A percentile compares a stretch with the other conserved stretches of the same genome.
Conservation (phyloP, 2,329 filamentous ascomycete genomes). For the Epichloe amarillans region DNA sequence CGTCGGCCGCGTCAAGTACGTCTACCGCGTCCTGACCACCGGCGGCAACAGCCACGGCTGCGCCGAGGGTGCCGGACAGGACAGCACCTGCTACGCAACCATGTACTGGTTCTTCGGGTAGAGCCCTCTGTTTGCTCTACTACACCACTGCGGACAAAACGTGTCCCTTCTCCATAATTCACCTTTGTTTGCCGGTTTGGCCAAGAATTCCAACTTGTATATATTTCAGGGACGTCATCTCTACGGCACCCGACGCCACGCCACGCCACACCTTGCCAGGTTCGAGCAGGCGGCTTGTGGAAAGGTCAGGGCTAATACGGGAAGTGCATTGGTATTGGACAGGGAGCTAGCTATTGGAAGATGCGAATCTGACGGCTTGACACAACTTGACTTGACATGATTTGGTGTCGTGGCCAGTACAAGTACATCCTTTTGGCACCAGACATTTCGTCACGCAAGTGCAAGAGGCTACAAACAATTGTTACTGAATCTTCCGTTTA, state of each 20-base stretch:
- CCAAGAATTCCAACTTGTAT: neutral
- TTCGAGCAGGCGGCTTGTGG: too few species aligned
- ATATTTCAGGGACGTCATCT: neutral
- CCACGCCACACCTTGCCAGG: too few species aligned
- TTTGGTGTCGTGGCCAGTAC: too few species aligned
- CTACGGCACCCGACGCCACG: too few species aligned
- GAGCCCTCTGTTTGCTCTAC: too few species aligned
- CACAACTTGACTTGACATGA: neutral
- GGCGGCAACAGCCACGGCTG: conserved; percentile 36
- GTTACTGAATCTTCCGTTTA: too few species aligned
- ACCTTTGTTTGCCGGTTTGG: neutral
- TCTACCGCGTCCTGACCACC: conserved; percentile 43
- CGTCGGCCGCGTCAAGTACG: conserved; percentile 20
- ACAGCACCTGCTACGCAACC: conserved; percentile 43
- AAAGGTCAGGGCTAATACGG: too few species aligned
- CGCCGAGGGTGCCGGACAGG: conserved; percentile 21
- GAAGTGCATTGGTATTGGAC: too few species aligned
- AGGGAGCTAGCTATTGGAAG: neutral
- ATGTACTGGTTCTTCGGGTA: conserved; percentile 41
- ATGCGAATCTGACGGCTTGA: neutral
- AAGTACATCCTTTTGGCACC: too few species aligned
- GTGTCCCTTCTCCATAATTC: neutral
- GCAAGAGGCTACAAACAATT: too few species aligned
- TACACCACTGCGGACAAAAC: neutral
- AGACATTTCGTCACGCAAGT: too few species aligned